A percentile compares a stretch with the other conserved stretches of the same genome.
phyloP scores from a whole-genome alignment of 1,284 basidiomycete species.

The Ustilago hordei region DNA sequence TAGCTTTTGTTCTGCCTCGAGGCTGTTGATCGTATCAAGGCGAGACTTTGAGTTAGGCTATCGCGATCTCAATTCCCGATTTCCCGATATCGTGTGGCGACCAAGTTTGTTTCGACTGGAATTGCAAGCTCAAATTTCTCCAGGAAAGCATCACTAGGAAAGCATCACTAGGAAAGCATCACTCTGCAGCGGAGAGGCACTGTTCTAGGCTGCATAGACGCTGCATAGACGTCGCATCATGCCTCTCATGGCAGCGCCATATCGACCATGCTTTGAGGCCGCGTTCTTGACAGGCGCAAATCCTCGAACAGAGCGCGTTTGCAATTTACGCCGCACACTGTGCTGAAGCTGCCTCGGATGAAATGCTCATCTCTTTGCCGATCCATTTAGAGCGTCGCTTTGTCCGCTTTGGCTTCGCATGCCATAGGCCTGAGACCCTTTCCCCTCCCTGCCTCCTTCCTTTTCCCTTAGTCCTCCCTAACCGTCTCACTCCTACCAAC shows the following conservation, averaged over 20 bases:
- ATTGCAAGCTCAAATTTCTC: slow-evolving; percentile 1
- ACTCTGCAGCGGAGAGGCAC: slow-evolving; percentile 1
- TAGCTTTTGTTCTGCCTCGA: too few relatives aligned
- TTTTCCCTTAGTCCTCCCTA: background rate
- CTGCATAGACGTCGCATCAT: slow-evolving; percentile 4
- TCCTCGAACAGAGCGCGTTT: slow-evolving; percentile 1
- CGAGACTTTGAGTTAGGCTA: background rate
- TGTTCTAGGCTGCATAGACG: slow-evolving; percentile 2
- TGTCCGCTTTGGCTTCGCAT: background rate
- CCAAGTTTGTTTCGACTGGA: background rate
- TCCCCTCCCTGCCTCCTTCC: background rate
- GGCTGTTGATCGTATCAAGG: background rate
- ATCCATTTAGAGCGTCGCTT: slow-evolving; percentile 2
- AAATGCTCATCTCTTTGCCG: slow-evolving; percentile 8
- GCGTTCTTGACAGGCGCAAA: slow-evolving; percentile 9
- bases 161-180: slow-evolving; percentile 13
- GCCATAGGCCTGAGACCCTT: background rate
- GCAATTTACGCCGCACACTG: slow-evolving; percentile 3
- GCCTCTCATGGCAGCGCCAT: background rate
- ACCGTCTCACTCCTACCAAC: background rate
- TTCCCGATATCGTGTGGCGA: background rate
- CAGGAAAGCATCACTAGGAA: slow-evolving; percentile 8
- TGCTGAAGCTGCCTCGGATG: background rate
- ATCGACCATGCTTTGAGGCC: background rate
- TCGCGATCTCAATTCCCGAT: background rate